Evolutionary conservation across 2,329 filamentous ascomycete genomes (phyloP).

Genomic region (Lachnellula arida): DNA sequence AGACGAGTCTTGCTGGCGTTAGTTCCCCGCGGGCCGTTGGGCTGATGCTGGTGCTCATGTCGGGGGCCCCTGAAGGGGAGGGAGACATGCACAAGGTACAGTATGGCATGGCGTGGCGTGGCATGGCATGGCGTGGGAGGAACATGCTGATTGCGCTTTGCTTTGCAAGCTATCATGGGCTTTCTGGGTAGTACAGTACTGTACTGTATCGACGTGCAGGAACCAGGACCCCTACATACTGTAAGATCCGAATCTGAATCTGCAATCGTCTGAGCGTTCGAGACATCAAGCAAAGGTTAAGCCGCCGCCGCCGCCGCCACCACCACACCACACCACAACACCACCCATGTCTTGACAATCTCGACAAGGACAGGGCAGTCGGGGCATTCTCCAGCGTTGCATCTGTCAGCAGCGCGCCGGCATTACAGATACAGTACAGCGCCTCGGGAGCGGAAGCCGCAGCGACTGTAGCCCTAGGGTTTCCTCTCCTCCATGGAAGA

Average conservation of each 20-base stretch:
- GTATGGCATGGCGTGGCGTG: background rate
- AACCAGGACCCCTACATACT: background rate
- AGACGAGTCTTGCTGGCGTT: conserved; percentile 14
- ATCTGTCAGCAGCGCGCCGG: background rate
- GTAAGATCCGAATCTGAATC: conserved; percentile 11
- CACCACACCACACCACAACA: background rate
- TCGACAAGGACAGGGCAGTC: background rate
- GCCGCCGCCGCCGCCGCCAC: background rate
- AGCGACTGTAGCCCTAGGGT: background rate
- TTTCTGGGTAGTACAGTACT: background rate
- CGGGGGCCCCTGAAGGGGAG: background rate
- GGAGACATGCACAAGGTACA: background rate
- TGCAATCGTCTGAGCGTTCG: conserved; percentile 15
- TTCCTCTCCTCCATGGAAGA: too few species aligned
- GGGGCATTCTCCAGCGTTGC: background rate
- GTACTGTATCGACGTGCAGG: background rate
- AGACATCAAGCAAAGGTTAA: background rate
- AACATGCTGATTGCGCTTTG: background rate
- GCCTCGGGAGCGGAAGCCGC: background rate
- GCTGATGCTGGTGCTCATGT: background rate
- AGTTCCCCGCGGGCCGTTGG: conserved; percentile 1
- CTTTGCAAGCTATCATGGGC: background rate
- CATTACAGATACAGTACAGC: background rate
- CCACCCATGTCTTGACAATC: background rate
- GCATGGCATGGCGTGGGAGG: background rate